Conservation (phyloP, 805 yeast genomes). For the Starmera caribaea region DNA sequence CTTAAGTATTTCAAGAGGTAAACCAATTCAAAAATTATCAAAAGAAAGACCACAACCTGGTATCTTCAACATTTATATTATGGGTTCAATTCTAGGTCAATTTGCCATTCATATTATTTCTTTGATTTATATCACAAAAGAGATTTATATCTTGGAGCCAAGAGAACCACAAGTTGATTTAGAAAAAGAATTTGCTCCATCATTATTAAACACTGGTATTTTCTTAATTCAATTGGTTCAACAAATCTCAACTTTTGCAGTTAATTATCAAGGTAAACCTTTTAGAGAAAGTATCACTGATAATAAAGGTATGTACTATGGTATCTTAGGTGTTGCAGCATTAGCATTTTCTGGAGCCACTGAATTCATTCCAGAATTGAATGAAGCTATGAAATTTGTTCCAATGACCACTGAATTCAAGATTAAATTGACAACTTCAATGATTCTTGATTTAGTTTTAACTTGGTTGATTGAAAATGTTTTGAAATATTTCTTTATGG, state of each 20-base stretch:
- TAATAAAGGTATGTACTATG: constrained; percentile 96
- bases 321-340: constrained; percentile 82
- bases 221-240: constrained; percentile 90
- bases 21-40: constrained; percentile 79
- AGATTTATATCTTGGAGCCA: constrained; percentile 84
- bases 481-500: constrained; percentile 83
- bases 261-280: constrained; percentile 95
- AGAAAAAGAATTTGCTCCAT: constrained; percentile 82
- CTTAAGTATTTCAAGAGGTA: constrained; percentile 89
- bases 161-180: constrained; percentile 84
- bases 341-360: constrained; percentile 88
- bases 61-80: constrained; percentile 87
- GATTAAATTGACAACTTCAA: constrained; percentile 59
- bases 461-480: constrained; percentile 70
- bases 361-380: constrained; percentile 89
- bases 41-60: constrained; percentile 97
- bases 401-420: constrained; percentile 74
- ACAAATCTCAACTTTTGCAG: constrained; percentile 96
- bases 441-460: constrained; percentile 66
- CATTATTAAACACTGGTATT: constrained; percentile 91
- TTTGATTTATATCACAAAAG: constrained; percentile 71
- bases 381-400: constrained; percentile 86
- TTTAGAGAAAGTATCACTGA: constrained; percentile 85
- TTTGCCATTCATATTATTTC: constrained; percentile 87
- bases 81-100: constrained; percentile 96